Percentiles rank a stretch among this genome's conserved stretches.
Evolutionary conservation across 345 rosid genomes (phyloP).

Genomic region (Microcos paniculata): DNA sequence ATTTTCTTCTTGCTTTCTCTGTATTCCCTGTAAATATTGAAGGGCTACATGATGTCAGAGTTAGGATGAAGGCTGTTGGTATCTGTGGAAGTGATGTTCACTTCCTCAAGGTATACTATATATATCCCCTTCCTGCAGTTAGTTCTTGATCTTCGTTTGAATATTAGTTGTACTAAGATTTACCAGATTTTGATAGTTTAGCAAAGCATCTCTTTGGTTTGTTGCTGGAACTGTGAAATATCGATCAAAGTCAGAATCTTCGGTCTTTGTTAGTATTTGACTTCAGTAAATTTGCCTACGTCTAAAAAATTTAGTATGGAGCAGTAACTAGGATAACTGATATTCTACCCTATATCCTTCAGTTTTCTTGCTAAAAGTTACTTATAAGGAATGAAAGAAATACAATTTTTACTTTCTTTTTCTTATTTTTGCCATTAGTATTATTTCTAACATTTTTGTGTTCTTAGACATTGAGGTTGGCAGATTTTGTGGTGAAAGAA

Average conservation of each 20-base stretch:
- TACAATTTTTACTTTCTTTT: background rate
- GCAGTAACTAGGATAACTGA: background rate
- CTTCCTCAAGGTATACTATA: constrained; percentile 62
- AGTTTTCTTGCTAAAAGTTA: too few relatives aligned
- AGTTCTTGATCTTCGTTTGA: background rate
- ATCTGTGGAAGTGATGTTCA: constrained; percentile 97
- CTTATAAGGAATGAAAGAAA: background rate
- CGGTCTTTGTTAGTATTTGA: background rate
- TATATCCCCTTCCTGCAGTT: background rate
- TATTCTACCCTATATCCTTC: background rate
- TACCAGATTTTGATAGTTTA: background rate
- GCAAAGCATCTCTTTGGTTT: background rate
- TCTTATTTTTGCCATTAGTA: background rate
- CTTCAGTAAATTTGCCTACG: background rate
- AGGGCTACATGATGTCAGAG: constrained; percentile 84
- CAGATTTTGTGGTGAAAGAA: constrained; percentile 78
- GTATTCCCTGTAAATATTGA: background rate
- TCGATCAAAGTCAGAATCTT: background rate
- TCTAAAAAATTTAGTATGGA: background rate
- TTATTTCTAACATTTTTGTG: background rate
- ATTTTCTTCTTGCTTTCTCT: background rate
- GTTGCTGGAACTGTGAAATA: background rate
- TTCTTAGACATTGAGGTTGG: constrained; percentile 68
- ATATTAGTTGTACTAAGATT: background rate
- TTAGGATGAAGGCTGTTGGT: constrained; percentile 88